phyloP scores from a whole-genome alignment of 805 yeast genomes.

The Candida bentonensis region DNA sequence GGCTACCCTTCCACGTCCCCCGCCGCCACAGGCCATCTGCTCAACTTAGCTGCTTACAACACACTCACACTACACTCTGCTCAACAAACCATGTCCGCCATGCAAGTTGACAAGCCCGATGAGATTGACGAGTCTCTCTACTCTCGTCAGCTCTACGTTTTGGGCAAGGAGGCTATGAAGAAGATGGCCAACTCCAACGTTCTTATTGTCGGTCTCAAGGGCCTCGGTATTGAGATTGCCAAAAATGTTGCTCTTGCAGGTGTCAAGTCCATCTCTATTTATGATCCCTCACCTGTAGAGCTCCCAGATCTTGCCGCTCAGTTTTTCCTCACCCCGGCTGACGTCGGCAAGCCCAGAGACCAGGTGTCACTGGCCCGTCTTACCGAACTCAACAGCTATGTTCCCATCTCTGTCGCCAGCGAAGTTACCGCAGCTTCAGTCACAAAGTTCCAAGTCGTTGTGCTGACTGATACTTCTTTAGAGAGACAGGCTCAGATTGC shows the following conservation, averaged over 20 bases:
- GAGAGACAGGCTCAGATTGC: constrained; percentile 68
- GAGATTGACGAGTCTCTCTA: constrained; percentile 85
- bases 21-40: too few relatives aligned
- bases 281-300: constrained; percentile 61
- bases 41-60: too few relatives aligned
- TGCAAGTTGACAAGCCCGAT: constrained; percentile 19
- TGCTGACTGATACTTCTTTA: constrained; percentile 67
- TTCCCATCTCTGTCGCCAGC: constrained; percentile 59
- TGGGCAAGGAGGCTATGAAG: constrained; percentile 97
- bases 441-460: constrained; percentile 57
- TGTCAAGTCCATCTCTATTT: constrained; percentile 76
- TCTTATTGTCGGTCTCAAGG: constrained; percentile 78
- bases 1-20: too few relatives aligned
- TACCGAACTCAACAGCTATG: constrained; percentile 78
- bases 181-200: constrained; percentile 91
- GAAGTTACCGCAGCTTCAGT: constrained; percentile 39
- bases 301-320: constrained; percentile 75
- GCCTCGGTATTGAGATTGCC: constrained; percentile 92
- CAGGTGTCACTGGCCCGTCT: constrained; percentile 50
- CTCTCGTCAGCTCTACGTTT: constrained; percentile 87
- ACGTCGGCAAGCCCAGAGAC: constrained; percentile 72
- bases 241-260: constrained; percentile 96
- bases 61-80: too few relatives aligned
- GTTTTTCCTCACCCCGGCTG: constrained; percentile 59
- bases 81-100: constrained; percentile 7